Conservation (phyloP, 768 basidiomycete species). For the Lactarius sanguifluus region DNA sequence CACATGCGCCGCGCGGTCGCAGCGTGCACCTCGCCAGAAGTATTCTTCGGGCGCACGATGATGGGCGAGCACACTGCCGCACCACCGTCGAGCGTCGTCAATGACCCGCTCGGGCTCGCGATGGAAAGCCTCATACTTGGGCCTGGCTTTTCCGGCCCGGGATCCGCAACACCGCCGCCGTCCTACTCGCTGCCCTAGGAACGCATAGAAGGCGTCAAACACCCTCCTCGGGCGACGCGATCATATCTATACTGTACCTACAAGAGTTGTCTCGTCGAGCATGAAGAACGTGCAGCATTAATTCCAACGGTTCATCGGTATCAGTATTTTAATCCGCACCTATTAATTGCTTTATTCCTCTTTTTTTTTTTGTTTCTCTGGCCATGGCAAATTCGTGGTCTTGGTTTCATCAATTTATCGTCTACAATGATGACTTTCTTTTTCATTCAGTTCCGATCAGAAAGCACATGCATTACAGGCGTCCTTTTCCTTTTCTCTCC, state of each 20-base stretch:
- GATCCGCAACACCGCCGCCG: conserved; percentile 23
- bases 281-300: background rate
- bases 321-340: background rate
- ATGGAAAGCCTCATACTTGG: conserved; percentile 38
- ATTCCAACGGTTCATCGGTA: background rate
- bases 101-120: conserved; percentile 42
- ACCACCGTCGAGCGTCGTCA: conserved; percentile 36
- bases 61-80: conserved; percentile 38
- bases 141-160: conserved; percentile 14
- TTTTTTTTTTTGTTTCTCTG: background rate
- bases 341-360: background rate
- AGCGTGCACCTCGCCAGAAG: conserved; percentile 89
- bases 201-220: background rate
- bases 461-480: background rate
- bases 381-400: background rate
- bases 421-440: background rate
- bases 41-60: conserved; percentile 65
- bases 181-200: conserved; percentile 23
- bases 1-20: conserved; percentile 96
- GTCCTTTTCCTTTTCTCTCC: background rate
- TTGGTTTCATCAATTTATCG: background rate
- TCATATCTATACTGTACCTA: background rate
- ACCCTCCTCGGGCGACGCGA: background rate
- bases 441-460: background rate
- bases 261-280: background rate